Evolutionary conservation across 352 stramenopile species (phyloP).

Genomic region (Globisporangium okanoganense): DNA sequence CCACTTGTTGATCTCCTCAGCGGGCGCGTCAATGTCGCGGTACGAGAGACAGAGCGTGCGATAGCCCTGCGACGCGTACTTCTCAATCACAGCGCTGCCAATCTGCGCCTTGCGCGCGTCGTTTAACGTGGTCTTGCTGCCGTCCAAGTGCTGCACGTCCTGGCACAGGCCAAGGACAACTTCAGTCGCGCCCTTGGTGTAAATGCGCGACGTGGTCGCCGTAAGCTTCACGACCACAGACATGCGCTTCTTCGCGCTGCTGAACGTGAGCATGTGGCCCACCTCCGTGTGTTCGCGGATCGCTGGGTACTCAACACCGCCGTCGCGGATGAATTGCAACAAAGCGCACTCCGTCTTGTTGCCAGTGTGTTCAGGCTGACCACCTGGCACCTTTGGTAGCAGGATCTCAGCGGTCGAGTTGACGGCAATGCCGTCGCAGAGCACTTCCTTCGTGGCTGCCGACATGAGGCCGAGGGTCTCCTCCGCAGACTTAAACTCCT

Average conservation of each 20-base stretch:
- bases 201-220: slow-evolving; percentile 40
- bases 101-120: slow-evolving; percentile 33
- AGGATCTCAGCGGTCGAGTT: slow-evolving; percentile 67
- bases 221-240: slow-evolving; percentile 50
- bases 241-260: slow-evolving; percentile 69
- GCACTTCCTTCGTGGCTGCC: slow-evolving; percentile 30
- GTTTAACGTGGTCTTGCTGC: slow-evolving; percentile 26
- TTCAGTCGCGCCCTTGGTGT: slow-evolving; percentile 61
- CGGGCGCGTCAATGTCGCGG: slow-evolving; percentile 24
- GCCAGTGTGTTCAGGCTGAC: slow-evolving; percentile 51
- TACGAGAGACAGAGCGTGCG: slow-evolving; percentile 77
- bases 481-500: slow-evolving; percentile 38
- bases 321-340: slow-evolving; percentile 47
- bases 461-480: slow-evolving; percentile 23
- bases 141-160: slow-evolving; percentile 40
- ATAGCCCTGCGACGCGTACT: slow-evolving; percentile 62
- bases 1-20: slow-evolving; percentile 18
- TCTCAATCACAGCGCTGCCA: slow-evolving; percentile 42
- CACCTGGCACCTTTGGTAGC: slow-evolving; percentile 34
- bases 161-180: slow-evolving; percentile 50
- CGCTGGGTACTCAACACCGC: slow-evolving; percentile 44
- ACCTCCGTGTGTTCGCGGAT: slow-evolving; percentile 33
- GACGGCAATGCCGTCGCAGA: slow-evolving; percentile 40
- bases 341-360: slow-evolving; percentile 72
- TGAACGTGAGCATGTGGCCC: slow-evolving; percentile 65